A percentile compares a stretch with the other conserved stretches of the same genome.
These are phyloP conservation scores for Chimonanthus praecox DNA, from an alignment of 164 flowering plant species.

Conservation along the genomic window DNA sequence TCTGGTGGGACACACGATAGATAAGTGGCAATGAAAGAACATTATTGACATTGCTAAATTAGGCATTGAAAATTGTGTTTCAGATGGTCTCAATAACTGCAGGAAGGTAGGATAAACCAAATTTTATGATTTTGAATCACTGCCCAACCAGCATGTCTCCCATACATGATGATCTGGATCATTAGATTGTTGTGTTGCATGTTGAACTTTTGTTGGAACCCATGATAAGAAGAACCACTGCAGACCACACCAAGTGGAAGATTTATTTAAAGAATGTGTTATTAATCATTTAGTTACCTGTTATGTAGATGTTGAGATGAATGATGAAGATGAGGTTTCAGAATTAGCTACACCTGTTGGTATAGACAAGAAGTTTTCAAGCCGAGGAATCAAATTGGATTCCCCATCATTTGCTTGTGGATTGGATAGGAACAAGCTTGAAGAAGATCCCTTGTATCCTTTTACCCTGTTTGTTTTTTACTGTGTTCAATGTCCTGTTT, in stretches of 20 bases:
- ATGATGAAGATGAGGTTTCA: conserved; percentile 25
- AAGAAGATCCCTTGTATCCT: conserved; percentile 73
- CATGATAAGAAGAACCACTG: too few species aligned
- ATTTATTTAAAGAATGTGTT: too few species aligned
- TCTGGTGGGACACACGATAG: background rate
- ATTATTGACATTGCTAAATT: too few species aligned
- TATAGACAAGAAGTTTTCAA: conserved; percentile 1
- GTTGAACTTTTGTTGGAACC: too few species aligned
- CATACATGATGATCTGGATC: background rate
- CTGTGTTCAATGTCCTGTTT: background rate
- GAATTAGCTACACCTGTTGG: conserved; percentile 20
- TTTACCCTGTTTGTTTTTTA: background rate
- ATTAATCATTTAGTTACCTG: too few species aligned
- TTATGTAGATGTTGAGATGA: conserved; percentile 22
- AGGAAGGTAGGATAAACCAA: too few species aligned
- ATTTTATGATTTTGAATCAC: too few species aligned
- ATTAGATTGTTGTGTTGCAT: background rate
- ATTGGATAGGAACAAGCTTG: conserved; percentile 28
- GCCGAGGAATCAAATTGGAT: conserved; percentile 11
- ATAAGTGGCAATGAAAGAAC: too few species aligned
- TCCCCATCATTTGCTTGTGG: conserved; percentile 11
- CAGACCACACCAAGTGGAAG: too few species aligned
- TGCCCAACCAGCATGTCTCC: too few species aligned
- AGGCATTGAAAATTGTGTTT: too few species aligned
- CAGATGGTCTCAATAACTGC: too few species aligned